Percentiles rank a stretch among this genome's conserved stretches.
Evolutionary conservation across 768 basidiomycete genomes (phyloP).

Genomic region (Hydnomerulius pinastri): DNA sequence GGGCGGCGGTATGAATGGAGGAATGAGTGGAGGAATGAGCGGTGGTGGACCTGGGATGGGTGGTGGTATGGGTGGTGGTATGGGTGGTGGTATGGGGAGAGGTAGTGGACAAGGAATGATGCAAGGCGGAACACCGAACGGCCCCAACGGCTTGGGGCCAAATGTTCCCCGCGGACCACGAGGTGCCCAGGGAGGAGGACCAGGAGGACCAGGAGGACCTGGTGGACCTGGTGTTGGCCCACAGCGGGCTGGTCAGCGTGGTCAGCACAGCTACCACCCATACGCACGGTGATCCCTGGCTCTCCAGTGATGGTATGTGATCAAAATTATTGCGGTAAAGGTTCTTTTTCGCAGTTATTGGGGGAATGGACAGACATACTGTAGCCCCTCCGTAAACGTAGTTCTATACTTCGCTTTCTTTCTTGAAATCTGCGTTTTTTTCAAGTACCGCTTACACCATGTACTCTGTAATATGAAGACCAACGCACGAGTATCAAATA

Average conservation of each 20-base stretch:
- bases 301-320: neutral
- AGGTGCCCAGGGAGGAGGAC: constrained; percentile 56
- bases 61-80: constrained; percentile 40
- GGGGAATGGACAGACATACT: neutral
- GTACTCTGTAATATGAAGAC: too few species aligned
- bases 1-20: constrained; percentile 45
- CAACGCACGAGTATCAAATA: too few species aligned
- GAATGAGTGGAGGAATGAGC: constrained; percentile 34
- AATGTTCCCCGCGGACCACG: constrained; percentile 69
- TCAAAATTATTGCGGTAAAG: constrained; percentile 17
- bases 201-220: constrained; percentile 48
- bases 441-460: neutral
- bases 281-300: constrained; percentile 63
- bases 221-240: constrained; percentile 66
- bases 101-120: constrained; percentile 42
- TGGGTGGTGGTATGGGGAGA: constrained; percentile 43
- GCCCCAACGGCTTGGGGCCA: constrained; percentile 47
- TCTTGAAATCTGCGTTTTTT: neutral
- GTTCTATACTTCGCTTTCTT: neutral
- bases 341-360: neutral
- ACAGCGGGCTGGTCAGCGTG: constrained; percentile 67
- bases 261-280: constrained; percentile 83
- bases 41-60: constrained; percentile 33
- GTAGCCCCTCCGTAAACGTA: neutral
- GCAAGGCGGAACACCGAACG: constrained; percentile 35